These are phyloP conservation scores for Colletotrichum camelliae DNA, from an alignment of 2,329 filamentous ascomycete genomes.

Conservation along the genomic window DNA sequence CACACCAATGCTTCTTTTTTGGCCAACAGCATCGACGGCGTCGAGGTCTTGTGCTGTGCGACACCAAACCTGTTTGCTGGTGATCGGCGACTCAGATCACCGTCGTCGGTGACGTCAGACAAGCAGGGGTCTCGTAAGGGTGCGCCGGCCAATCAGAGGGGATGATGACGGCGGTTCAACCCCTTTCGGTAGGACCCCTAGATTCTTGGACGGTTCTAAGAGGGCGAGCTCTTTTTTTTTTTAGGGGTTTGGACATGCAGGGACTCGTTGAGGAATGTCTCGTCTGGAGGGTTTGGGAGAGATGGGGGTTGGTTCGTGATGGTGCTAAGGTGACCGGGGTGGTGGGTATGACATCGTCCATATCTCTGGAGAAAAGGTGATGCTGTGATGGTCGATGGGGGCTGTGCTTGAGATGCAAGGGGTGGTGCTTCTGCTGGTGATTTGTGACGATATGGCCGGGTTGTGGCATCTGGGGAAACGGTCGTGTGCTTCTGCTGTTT, in stretches of 20 bases:
- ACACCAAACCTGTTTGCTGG: conserved; percentile 17
- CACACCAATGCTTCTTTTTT: neutral
- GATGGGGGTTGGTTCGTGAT: neutral
- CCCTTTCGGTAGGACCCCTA: conserved; percentile 18
- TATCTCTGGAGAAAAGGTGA: neutral
- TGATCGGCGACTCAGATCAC: conserved; percentile 13
- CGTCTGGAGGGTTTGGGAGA: neutral
- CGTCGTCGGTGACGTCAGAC: conserved; percentile 15
- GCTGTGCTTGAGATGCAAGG: conserved; percentile 3
- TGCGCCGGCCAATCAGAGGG: neutral
- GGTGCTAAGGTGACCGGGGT: neutral
- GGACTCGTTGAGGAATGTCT: conserved; percentile 9
- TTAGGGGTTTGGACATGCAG: neutral
- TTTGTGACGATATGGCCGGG: neutral
- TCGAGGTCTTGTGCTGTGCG: neutral
- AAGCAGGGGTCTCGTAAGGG: neutral
- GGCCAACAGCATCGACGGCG: neutral
- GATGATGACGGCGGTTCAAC: neutral
- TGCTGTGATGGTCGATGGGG: neutral
- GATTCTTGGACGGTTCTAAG: neutral
- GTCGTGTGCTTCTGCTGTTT: neutral
- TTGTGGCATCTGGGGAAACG: neutral
- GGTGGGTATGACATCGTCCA: conserved; percentile 6
- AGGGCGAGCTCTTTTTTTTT: neutral
- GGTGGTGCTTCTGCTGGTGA: neutral